Base-by-base conservation (phyloP, 192 early-diverging fungal species). In the Coemansia sp. region DNA sequence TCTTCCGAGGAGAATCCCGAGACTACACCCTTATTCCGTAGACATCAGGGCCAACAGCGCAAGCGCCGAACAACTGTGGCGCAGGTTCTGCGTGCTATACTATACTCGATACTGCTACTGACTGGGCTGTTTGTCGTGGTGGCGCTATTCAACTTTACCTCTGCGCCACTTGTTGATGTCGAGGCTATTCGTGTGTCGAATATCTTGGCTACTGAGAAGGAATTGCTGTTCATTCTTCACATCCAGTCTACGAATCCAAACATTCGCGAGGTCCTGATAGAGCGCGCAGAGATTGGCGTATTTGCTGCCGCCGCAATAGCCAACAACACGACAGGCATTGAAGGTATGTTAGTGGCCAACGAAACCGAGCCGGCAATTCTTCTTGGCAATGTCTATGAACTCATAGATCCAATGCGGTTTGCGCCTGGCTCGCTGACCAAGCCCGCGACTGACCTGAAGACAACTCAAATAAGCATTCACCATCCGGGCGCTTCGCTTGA, bases 221-320 rank as follows among this genome's bases (percentile, higher is more conserved):
- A 88, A 65, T 73, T 90, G 23, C 82, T 90, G 24, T 88, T 90
- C 39, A 86, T 89, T 59, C 62, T 90, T 56, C 84, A 88, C 60
- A 67, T 90, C 9, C 65, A 77, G 40, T 83, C 84, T 0, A 75
- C 82, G 23, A 90, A 90, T 57, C 72, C 69, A 9, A 87, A 87
- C 53, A 71, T 84, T 37, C 86, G 85, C 77, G 82, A 84, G 33
- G 77, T 90, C 4, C 70, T 83, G 50, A 67, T 90, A 9, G 74
- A 82, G 28, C 72, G 82, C 37, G 73, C 84, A 26, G 85, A 88
- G 60, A 79, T 90, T 23, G 82, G 82, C 28, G 80, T 90, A 2
- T 90, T 90, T 88, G 88, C 87, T 9, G 85, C 85, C 14, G 74
- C 83, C 16, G 71, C 74, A 5, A 38, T 72, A 2, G 40, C 53